phyloP scores from a whole-genome alignment of 176 grass and related monocot genomes.

The Cenchrus purpureus region DNA sequence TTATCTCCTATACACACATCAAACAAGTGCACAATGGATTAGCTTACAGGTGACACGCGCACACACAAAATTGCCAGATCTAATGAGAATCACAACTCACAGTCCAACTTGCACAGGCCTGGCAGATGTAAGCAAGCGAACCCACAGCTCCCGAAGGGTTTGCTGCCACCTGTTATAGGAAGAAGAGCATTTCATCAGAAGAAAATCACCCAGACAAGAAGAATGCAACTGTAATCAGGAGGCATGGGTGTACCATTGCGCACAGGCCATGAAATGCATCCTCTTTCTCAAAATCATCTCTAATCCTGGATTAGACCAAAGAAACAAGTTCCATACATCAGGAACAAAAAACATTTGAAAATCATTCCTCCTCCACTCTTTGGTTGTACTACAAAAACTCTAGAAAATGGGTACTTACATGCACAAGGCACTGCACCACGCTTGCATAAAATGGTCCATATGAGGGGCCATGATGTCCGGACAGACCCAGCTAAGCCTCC shows the following conservation, averaged over 20 bases:
- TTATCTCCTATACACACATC: constrained; percentile 72
- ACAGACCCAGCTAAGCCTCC: constrained; percentile 96
- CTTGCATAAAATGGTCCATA: constrained; percentile 92
- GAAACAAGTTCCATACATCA: constrained; percentile 17
- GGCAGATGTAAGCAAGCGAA: constrained; percentile 75
- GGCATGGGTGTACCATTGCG: constrained; percentile 61
- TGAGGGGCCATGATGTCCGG: constrained; percentile 91
- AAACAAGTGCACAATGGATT: not conserved
- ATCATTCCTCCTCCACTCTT: not conserved
- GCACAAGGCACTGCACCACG: constrained; percentile 89
- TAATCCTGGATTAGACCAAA: constrained; percentile 67
- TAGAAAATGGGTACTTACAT: constrained; percentile 55
- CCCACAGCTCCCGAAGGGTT: constrained; percentile 70
- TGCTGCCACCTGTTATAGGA: constrained; percentile 65
- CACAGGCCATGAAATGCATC: constrained; percentile 93
- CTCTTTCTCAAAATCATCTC: constrained; percentile 99
- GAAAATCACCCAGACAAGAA: not conserved
- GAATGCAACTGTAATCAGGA: not conserved
- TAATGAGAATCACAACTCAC: constrained; percentile 47
- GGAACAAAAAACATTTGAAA: constrained; percentile 12
- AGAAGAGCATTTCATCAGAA: constrained; percentile 11
- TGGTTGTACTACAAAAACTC: not conserved
- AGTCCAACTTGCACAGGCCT: constrained; percentile 91
- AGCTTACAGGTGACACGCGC: not conserved
- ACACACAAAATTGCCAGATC: not conserved